Base-by-base conservation (phyloP, 2,329 filamentous ascomycete species). In the Ilyonectria robusta region DNA sequence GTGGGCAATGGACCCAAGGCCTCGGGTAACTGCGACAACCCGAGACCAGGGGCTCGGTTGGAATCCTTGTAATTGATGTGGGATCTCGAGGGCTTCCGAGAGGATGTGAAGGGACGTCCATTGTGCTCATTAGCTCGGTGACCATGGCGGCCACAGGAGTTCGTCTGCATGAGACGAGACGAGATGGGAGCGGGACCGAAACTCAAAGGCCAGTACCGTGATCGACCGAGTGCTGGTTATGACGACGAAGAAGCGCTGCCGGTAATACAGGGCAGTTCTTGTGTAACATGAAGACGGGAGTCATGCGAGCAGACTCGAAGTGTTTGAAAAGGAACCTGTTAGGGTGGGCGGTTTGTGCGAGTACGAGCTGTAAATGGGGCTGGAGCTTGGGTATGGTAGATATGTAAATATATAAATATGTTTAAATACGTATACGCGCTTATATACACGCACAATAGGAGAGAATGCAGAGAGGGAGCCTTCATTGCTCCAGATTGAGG, bases 401-500 rank as follows among this genome's bases (percentile, higher is more conserved):
- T 26, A 26, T 26, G 26, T 55, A 19, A 40, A 13, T 40, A 6
- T 4, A 23, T 26, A 5, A 37, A 13, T 40, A 6, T 3, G 33
- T 26, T 6, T 55, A 19, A 29, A 13, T 40, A 4, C 2, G 23
- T 26, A 6, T 26, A 26, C 6, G 26, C 26, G 26, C 26, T 26
- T 26, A 26, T 6, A 26, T 5, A 26, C 26, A 26, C 26, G 4
- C 26, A 26, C 26, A 26, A 26, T 26, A 26, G 4, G 26, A 26
- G 26, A 26, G 26, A 26, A 26, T 26, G 26, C 26, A 6, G 26
- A 26, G 26, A 26, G 17, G 23, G 47, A 42, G 23, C 33, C 19
- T 51, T 61, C 26, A 15, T 57, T 50, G 51, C 59, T 37, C 50
- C 44, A 56, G 29, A 55, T 59, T 58, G 26, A 46, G 19, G 29